Evolutionary conservation across 495 filamentous ascomycete genomes (phyloP), one percentile per base, ranked within the genome.

Genomic region (Trichoderma gamsii): DNA sequence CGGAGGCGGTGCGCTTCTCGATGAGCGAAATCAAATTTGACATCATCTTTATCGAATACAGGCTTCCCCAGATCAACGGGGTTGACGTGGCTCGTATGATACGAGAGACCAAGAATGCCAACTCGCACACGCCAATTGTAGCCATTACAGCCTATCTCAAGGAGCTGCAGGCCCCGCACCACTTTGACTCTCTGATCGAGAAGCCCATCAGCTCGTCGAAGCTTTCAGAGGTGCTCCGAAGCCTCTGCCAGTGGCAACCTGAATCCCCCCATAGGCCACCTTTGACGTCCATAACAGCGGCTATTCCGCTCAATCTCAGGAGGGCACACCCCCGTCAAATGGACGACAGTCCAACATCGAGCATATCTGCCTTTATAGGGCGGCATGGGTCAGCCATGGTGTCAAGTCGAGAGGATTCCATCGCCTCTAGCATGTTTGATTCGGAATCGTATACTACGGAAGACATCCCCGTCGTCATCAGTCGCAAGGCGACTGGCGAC

Each of bases 111-210:
- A 92, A 94, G 77, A 97, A 97, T 76, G 85, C 90, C 25, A 99
- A 99, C 74, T 87, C 89, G n/a, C 87, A 92, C 72, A 99, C 95
- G 0, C 95, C 95, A 2, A 95, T 99, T 71, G 92, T 99, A 61
- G 92, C 92, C 63, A 92, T 98, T n/a, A 99, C 95, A 16, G 93
- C 95, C 51, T 99, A 99, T 77, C 81, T 99, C 16, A 98, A 97
- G 72, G 95, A 99, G 73, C 84, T 99, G 23, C 92, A 91, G 44
- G 92, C 92, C 68, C 91, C 91, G 12, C 93, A 98, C 80, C 89
- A 97, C 76, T 98, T 99, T 72, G 92, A 97, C 73, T 89, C 89
- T 12, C 83, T 98, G 64, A 92, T 99, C 63, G 92, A 98, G 77
- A 99, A 99, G 76, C 95, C 95, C 12, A 93, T 96, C 21, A 98